phyloP scores from a whole-genome alignment of 2,329 filamentous ascomycete species.

The Pseudogymnoascus sp. region DNA sequence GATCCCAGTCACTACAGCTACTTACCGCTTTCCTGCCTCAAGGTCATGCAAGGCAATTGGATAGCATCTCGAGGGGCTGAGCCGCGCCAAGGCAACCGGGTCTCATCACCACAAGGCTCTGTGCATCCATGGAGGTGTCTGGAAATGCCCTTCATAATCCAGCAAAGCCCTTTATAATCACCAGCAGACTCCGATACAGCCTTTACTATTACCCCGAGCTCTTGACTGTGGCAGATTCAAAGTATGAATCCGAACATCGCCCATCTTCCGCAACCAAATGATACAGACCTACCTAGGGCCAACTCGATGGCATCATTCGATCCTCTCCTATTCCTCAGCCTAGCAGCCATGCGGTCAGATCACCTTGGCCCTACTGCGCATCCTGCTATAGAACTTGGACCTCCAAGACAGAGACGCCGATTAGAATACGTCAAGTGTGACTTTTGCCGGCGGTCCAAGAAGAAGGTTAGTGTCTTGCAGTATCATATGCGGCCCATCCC shows the following conservation, averaged over 20 bases:
- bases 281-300: neutral
- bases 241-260: neutral
- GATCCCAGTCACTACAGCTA: neutral
- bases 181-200: neutral
- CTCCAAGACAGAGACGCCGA: conserved; percentile 4
- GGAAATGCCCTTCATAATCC: neutral
- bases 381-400: conserved; percentile 15
- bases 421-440: neutral
- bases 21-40: neutral
- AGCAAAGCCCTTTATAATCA: neutral
- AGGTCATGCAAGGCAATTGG: neutral
- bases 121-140: neutral
- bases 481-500: neutral
- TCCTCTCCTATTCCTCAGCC: neutral
- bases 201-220: neutral
- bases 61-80: neutral
- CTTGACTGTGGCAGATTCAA: neutral
- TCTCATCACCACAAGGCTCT: neutral
- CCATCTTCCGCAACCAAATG: neutral
- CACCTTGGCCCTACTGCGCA: neutral
- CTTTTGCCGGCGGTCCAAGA: neutral
- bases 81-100: neutral
- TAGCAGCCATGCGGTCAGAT: neutral
- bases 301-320: neutral
- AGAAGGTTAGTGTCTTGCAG: neutral